These are phyloP conservation scores for Phaeotremella skinneri DNA, from an alignment of 768 basidiomycete species.

Conservation along the genomic window DNA sequence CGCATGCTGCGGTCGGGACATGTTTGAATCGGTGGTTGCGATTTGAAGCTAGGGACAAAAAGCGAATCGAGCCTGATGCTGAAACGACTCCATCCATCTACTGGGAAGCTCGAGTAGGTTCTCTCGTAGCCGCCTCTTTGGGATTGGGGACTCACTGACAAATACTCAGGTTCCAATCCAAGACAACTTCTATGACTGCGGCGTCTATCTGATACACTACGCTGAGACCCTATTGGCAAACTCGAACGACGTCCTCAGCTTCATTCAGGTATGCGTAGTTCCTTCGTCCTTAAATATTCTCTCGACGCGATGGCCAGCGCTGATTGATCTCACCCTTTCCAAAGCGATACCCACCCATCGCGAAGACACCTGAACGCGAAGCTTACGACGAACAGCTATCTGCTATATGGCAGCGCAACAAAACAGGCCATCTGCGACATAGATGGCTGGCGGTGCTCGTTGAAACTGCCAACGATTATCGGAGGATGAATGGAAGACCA, in stretches of 20 bases:
- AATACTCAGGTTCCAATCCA: constrained; percentile 75
- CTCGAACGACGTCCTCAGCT: constrained; percentile 58
- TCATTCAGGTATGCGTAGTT: constrained; percentile 53
- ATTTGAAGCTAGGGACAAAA: constrained; percentile 76
- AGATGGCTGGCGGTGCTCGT: constrained; percentile 10
- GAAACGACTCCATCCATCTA: constrained; percentile 41
- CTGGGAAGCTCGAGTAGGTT: constrained; percentile 59
- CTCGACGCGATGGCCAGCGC: too few species aligned
- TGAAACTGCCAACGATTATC: background rate
- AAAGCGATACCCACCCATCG: constrained; percentile 10
- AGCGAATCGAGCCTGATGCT: constrained; percentile 52
- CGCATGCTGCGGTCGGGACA: constrained; percentile 66
- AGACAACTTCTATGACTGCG: constrained; percentile 88
- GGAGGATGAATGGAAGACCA: background rate
- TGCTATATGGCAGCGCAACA: constrained; percentile 4
- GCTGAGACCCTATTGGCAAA: constrained; percentile 70
- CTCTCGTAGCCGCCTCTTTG: background rate
- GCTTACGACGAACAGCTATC: constrained; percentile 7
- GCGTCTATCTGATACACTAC: constrained; percentile 85
- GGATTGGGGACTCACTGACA: background rate
- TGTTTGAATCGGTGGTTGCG: constrained; percentile 67
- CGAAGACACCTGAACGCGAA: background rate
- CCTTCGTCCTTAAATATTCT: background rate
- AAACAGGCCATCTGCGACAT: constrained; percentile 10
- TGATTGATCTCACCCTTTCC: background rate